Base-by-base conservation (phyloP, 306 rosid genomes). In the Corylus americana region DNA sequence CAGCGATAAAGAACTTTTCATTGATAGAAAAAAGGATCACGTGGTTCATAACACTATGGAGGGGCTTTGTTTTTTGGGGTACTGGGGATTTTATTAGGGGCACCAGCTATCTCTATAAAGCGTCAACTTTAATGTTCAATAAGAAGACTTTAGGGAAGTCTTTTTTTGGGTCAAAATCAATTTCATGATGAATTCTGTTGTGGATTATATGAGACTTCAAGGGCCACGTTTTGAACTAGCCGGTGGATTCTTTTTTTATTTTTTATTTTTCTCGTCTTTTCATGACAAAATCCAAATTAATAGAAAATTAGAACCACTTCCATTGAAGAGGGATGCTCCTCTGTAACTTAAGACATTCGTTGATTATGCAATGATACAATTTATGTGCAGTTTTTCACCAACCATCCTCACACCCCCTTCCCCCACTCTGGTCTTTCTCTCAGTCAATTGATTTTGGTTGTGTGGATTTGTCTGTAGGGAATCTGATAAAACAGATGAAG, bases 401-500 rank as follows among this genome's bases (percentile, higher is more conserved):
- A 18, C 51, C 72, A 42, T 68, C 42, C 29, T 13, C 10, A 64
- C 45, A 16, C 45, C 54, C 74, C 47, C 3, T 55, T 74, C 29
- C 48, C 45, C 62, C 31, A 14, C 57, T 69, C 22, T 29, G 31
- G 64, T 75, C 77, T 55, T 72, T 47, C 4, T 51, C n/a, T 66
- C 73, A 74, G 64, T n/a, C 57, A 44, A 29, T 79, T 51, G 71
- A 49, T 84, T 70, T 68, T 17, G 27, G 64, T 79, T 73, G 31
- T 53, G 57, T 76, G 69, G 31, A 63, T 54, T 80, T 62, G 45
- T 27, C 79, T 14, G 11, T 22, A 93, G 97, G 98, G 97, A 92
- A 83, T 83, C 93, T 58, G 90, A 91, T 78, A 77, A 87, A 74
- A 76, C 48, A 81, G 92, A 91, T 75, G 96, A 85, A 75, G 94